phyloP scores from a whole-genome alignment of 805 yeast species.

The Jamesozyma hellenica region DNA sequence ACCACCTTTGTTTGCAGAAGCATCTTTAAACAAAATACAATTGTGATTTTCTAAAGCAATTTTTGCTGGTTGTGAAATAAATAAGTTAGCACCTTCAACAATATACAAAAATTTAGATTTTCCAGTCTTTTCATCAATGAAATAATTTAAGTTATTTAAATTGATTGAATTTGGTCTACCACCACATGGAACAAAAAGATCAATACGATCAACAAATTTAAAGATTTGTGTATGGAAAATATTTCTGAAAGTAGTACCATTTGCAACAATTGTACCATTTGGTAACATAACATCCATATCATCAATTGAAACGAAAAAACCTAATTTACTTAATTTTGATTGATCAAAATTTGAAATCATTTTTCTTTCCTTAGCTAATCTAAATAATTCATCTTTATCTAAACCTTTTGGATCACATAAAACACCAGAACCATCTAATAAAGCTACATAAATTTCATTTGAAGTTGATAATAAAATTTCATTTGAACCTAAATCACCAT shows the following conservation, averaged over 20 bases:
- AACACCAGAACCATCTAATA: conserved; percentile 95
- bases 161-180: conserved; percentile 97
- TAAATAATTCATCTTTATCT: conserved; percentile 63
- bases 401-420: conserved; percentile 86
- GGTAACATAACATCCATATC: conserved; percentile 75
- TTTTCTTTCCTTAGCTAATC: conserved; percentile 67
- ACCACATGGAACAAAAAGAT: conserved; percentile 95
- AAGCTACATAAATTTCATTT: conserved; percentile 73
- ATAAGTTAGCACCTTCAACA: conserved; percentile 96
- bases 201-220: conserved; percentile 54
- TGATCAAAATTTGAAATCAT: conserved; percentile 64
- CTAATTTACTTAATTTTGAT: conserved; percentile 56
- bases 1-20: conserved; percentile 97
- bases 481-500: conserved; percentile 94
- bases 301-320: conserved; percentile 77
- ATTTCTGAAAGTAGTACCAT: conserved; percentile 86
- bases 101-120: conserved; percentile 71
- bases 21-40: conserved; percentile 81
- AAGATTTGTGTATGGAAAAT: conserved; percentile 70
- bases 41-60: conserved; percentile 80
- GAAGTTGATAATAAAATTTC: conserved; percentile 75
- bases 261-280: conserved; percentile 57
- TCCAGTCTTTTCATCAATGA: conserved; percentile 68
- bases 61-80: conserved; percentile 91
- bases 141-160: conserved; percentile 62